Base-by-base conservation (phyloP, 2,329 filamentous ascomycete species). In the Pseudogymnoascus verrucosus region DNA sequence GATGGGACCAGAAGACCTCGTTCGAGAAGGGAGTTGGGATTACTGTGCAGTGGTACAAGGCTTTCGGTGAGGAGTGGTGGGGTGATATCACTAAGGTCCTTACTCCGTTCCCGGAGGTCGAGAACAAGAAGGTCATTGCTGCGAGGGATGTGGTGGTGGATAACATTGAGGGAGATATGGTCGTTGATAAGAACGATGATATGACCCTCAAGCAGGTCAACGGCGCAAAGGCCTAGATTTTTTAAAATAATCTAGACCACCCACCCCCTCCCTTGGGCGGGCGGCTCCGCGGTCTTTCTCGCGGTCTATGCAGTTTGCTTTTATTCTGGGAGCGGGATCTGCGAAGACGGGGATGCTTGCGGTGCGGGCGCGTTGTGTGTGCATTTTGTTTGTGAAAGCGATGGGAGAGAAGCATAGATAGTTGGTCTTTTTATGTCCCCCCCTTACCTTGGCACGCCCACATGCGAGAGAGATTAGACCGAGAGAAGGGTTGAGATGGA, bases 41-140 rank as follows among this genome's bases (percentile, higher is more conserved):
- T 59, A 90, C 88, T 0, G 85, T 90, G 14, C 80, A 87, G 60
- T 91, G 89, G 89, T 91, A 91, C 73, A 79, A 76, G 40, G 76
- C 75, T 63, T 90, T 85, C 64, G 86, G 86, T 4, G 84, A 88
- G 77, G 72, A 79, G 39, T 90, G 88, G 88, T 90, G 87, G 87
- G 87, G 87, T 59, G 84, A 89, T 68, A 88, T 90, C 69, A 83
- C 79, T 71, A 84, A 86, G 71, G 86, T 89, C 16, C 79, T 90
- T 62, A 87, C 84, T 37, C 85, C 87, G 3, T 89, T 87, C 76
- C 88, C 86, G 1, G 79, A 84, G 11, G 84, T 88, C 14, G 78
- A 78, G 63, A 81, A 82, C 28, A 76, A 76, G 10, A 80, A 84
- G 67, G 79, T 88, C 47, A 73, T 84, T 63, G 80, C 81, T 1